Base-by-base conservation (phyloP, 306 rosid genomes). In the Pterocarpus macrocarpus region DNA sequence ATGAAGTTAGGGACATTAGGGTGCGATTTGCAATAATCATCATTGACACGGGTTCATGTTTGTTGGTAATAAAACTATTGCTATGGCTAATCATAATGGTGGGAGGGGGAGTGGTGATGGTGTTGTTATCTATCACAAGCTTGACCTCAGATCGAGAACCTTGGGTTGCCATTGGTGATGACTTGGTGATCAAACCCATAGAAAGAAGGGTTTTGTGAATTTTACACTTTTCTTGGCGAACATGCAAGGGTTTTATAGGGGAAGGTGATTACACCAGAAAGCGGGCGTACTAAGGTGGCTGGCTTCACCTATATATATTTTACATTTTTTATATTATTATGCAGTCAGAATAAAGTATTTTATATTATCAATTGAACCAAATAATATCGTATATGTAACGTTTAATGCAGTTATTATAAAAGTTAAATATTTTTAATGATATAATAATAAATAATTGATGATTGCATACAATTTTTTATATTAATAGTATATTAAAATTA, bases 41-140 rank as follows among this genome's bases (percentile, higher is more conserved):
- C 44, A 55, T 44, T 22, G 28, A 22, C 28, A 22, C 28, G 28
- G 28, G 39, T 62, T 84, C 62, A 9, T 14, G 32, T 34, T 11
- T 52, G 10, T 50, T 73, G 14, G 15, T 28, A 41, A 1, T 7
- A 47, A 3, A 34, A 17, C 1, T 43, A 39, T 52, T 43, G 2
- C 5, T 43, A 43, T 43, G 47, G 22, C 22, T 8, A 7, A 43
- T 43, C 10, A 8, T 6, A 43, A 41, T 53, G 39, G 35, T 8
- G 67, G 16, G 56, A 36, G 43, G 33, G 39, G 69, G 28, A 22
- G 28, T 22, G 28, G 28, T 22, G 28, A 22, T 22, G 28, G 28
- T 22, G 28, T 22, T 52, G 0, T 5, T 73, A 43, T 76, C 85
- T n/a, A 87, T 74, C 13, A 85, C 88, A 44, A 82, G 22, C 43